Evolutionary conservation across 2,329 filamentous ascomycete species (phyloP), one percentile per base, ranked within the genome.

Genomic region (Alternaria sp.): DNA sequence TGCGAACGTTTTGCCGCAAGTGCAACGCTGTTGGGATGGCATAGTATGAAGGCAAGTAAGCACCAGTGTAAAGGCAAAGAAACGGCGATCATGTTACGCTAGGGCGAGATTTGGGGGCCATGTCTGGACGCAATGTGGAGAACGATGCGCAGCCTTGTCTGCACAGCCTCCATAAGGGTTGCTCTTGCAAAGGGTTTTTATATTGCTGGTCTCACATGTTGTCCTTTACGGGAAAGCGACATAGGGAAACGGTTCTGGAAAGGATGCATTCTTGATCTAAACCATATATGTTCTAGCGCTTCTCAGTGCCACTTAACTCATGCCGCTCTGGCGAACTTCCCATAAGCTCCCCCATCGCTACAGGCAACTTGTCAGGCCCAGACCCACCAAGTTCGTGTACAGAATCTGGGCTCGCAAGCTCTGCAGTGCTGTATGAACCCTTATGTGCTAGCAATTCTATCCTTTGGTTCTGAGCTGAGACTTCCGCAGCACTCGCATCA

Each of bases 151-250:
- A 49, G 44, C 44, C 36, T 49, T 49, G 43, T 56, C 36, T 49
- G 52, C 57, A 57, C 57, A 60, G 57, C 57, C 57, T 56, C 53
- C 12, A n/a, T 11, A 46, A 56, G 54, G 45, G 14, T 34, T 27
- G 54, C 34, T 25, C 46, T 28, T 52, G 49, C 16, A 34, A 52
- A 10, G 1, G 30, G 4, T n/a, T 14, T 38, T 12, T 52, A 52
- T 34, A 40, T 52, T 28, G 22, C 34, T 36, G 11, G 49, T 36
- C 46, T 49, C 18, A 25, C 46, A n/a, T 22, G 30, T 34, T 25
- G 16, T 49, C 28, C 18, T 49, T 49, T 4, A 10, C 9, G 8
- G 18, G 11, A 11, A 18, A 41, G 10, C 3, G 30, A 36, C n/a
- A 40, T 0, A 40, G 5, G 36, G 36, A 20, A 20, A 18, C n/a